Percentiles rank a stretch among this genome's conserved stretches.
phyloP scores from a whole-genome alignment of 1,139 yeast species.

The Protomyces lactucae-debilis region DNA sequence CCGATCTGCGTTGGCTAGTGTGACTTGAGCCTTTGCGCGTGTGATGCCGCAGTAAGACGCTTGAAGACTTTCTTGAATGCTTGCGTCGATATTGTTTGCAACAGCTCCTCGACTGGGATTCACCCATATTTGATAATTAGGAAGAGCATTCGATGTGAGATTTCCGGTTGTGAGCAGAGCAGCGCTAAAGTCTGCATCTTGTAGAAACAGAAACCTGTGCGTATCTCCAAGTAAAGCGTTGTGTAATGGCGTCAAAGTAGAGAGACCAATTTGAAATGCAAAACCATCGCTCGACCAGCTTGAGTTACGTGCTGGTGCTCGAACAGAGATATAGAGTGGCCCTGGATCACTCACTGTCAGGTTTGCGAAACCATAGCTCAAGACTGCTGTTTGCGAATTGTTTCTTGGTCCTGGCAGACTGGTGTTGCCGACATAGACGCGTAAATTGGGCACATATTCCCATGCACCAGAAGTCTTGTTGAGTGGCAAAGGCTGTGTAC shows the following conservation, averaged over 20 bases:
- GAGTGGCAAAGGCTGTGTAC: conserved; percentile 21
- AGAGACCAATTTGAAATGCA: conserved; percentile 16
- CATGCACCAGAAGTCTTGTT: conserved; percentile 1
- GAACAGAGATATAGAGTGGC: conserved; percentile 2
- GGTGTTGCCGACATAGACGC: conserved; percentile 4
- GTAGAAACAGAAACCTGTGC: conserved; percentile 21
- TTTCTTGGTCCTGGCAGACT: conserved; percentile 14
- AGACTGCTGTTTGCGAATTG: neutral
- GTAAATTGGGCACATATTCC: neutral
- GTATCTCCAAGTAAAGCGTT: conserved; percentile 13
- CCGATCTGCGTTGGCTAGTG: conserved; percentile 27
- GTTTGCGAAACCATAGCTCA: conserved; percentile 18
- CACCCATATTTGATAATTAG: conserved; percentile 26
- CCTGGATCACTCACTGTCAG: neutral
- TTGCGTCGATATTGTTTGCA: neutral
- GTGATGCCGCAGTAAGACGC: conserved; percentile 24
- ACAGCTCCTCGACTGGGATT: conserved; percentile 9
- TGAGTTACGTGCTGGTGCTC: conserved; percentile 3
- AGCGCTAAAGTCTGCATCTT: conserved; percentile 28
- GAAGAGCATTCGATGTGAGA: conserved; percentile 19
- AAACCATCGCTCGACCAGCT: conserved; percentile 13
- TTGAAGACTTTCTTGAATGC: conserved; percentile 14
- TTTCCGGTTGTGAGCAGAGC: conserved; percentile 28
- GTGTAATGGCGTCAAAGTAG: conserved; percentile 13
- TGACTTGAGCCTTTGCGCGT: conserved; percentile 7